Evolutionary conservation across 371 early-diverging fungal species (phyloP), one percentile per base, ranked within the genome.

Genomic region (Mucor sp.): DNA sequence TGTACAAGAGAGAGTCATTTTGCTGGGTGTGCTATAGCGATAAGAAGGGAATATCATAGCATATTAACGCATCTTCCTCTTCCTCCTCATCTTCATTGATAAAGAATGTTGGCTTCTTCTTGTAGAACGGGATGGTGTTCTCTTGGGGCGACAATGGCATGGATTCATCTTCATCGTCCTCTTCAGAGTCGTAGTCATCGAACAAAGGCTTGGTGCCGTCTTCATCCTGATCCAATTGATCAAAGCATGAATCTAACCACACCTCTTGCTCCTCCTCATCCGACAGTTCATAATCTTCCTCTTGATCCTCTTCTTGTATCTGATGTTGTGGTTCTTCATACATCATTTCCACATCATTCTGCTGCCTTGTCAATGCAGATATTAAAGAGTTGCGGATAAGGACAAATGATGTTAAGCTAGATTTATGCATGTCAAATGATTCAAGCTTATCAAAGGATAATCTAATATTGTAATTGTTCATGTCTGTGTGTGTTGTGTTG

Each of bases 381-480:
- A 72, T 68, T 1, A 71, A 30, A 6, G 68, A 58, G 43, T 72
- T 72, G 21, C 72, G 61, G 21, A 72, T 63, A 37, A 72, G 60
- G 1, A 72, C 72, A 68, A 68, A 72, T 7, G 69, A 57, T 19
- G 66, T 65, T 62, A 72, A 17, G 19, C 63, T 65, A 14, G 71
- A 67, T 33, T 35, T 63, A 12, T 67, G 63, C 58, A 67, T 56
- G 32, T 71, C 67, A 55, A 71, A 62, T 14, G 63, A 50, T 67
- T 71, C 71, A 41, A 71, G 35, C 25, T 71, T 71, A 19, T 67
- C 67, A 60, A 71, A 71, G 27, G 71, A 71, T 35, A 71, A 47
- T 67, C 60, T 53, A 19, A 60, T 60, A n/a, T 62, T 58, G 25
- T 71, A 63, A 59, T 66, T 55, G 14, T 63, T 67, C 56, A 62